phyloP scores from a whole-genome alignment of 768 basidiomycete genomes.

The Russula griseocarnosa region DNA sequence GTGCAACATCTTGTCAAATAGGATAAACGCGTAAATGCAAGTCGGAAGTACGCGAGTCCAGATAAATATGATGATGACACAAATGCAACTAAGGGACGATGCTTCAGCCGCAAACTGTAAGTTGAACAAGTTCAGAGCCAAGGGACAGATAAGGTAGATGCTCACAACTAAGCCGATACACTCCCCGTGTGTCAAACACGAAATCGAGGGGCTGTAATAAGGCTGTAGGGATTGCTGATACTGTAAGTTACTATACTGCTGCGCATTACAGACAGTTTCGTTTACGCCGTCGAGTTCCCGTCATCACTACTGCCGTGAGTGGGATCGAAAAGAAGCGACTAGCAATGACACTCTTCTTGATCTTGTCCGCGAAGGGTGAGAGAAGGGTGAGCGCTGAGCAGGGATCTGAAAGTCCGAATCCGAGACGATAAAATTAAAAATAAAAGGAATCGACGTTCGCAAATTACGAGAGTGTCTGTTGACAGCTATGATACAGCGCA shows the following conservation, averaged over 20 bases:
- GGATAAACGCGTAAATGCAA: background rate
- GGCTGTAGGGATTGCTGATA: background rate
- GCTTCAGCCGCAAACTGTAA: constrained; percentile 37
- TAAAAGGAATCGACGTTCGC: too few species aligned
- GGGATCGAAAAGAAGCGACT: background rate
- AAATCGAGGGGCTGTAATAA: background rate
- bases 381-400: too few species aligned
- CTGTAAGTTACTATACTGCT: too few species aligned
- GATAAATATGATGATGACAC: background rate
- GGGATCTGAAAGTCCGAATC: too few species aligned
- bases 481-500: too few species aligned
- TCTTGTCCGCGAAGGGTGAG: too few species aligned
- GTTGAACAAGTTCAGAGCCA: background rate
- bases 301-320: background rate
- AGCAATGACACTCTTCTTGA: background rate
- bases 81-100: constrained; percentile 23
- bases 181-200: constrained; percentile 36
- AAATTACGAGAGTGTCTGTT: too few species aligned
- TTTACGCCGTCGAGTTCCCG: constrained; percentile 3
- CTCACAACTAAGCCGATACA: too few species aligned
- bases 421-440: too few species aligned
- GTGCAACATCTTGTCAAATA: background rate
- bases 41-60: constrained; percentile 16
- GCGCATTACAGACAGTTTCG: constrained; percentile 12
- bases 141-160: constrained; percentile 1